Conservation (phyloP, 257 asterid species). For the Scutellaria barbata region DNA sequence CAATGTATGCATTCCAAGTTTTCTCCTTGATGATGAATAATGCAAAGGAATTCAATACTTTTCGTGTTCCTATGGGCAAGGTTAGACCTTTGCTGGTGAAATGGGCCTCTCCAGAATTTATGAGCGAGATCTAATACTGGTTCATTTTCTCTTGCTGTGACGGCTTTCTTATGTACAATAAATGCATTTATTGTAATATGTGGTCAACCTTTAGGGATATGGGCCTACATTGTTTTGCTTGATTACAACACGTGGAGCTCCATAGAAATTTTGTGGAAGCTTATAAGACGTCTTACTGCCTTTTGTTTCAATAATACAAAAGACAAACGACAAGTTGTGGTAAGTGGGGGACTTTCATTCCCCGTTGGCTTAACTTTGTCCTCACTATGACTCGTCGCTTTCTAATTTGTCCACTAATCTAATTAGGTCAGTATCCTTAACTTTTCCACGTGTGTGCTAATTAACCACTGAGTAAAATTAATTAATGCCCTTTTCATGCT, state of each 20-base stretch:
- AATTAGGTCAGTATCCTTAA: slow-evolving; percentile 7
- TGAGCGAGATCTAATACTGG: not conserved
- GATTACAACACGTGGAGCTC: slow-evolving; percentile 29
- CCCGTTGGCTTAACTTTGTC: slow-evolving; percentile 8
- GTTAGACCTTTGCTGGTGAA: slow-evolving; percentile 24
- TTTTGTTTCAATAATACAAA: slow-evolving; percentile 13
- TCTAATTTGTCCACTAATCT: slow-evolving; percentile 16
- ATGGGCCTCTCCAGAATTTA: slow-evolving; percentile 19
- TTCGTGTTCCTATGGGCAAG: slow-evolving; percentile 18
- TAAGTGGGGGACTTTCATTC: slow-evolving; percentile 21
- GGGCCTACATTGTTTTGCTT: slow-evolving; percentile 31
- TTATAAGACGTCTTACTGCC: slow-evolving; percentile 18
- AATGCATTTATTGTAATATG: slow-evolving; percentile 19
- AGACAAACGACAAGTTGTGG: not conserved
- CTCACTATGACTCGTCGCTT: slow-evolving; percentile 20
- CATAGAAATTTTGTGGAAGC: not conserved
- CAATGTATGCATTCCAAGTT: slow-evolving; percentile 22
- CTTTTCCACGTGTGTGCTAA: not conserved
- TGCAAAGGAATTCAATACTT: slow-evolving; percentile 3
- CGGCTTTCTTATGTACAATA: slow-evolving; percentile 26
- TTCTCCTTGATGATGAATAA: slow-evolving; percentile 13
- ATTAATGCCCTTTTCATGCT: slow-evolving; percentile 11
- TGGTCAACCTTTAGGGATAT: slow-evolving; percentile 22
- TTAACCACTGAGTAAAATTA: slow-evolving; percentile 6
- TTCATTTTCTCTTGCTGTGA: slow-evolving; percentile 28